Conservation (phyloP, 331 rosid genomes). For the Rosa hybrid region DNA sequence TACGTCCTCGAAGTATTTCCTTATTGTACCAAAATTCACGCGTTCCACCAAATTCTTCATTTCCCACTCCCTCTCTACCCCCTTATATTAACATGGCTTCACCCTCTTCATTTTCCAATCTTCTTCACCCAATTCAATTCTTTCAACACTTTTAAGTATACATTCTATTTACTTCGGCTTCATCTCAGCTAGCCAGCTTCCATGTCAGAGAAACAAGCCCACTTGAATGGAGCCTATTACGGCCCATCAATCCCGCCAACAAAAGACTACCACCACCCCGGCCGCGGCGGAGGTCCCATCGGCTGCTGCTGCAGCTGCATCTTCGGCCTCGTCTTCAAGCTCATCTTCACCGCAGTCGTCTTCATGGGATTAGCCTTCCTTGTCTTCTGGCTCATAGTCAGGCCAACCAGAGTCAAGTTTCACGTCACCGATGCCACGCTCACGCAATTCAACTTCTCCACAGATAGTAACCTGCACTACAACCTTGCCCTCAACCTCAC, state of each 20-base stretch:
- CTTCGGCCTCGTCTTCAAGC: slow-evolving; percentile 50
- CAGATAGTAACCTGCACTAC: slow-evolving; percentile 46
- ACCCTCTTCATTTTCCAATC: neutral
- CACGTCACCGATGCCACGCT: slow-evolving; percentile 59
- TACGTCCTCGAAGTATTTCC: too few species aligned
- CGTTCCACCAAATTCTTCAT: neutral
- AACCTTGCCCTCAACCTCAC: slow-evolving; percentile 60
- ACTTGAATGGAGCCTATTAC: slow-evolving; percentile 40
- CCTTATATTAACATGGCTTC: neutral
- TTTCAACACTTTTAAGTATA: neutral
- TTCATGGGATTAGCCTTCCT: slow-evolving; percentile 35
- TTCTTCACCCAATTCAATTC: neutral
- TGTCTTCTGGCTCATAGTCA: slow-evolving; percentile 66
- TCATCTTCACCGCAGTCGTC: slow-evolving; percentile 39
- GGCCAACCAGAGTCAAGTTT: slow-evolving; percentile 61
- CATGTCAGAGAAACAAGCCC: slow-evolving; percentile 25
- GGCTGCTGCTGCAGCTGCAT: slow-evolving; percentile 48
- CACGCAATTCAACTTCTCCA: slow-evolving; percentile 53
- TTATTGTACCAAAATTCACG: too few species aligned
- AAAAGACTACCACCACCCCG: slow-evolving; percentile 3
- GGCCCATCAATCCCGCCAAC: slow-evolving; percentile 42
- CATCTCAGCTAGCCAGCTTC: neutral
- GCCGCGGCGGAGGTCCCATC: slow-evolving; percentile 29
- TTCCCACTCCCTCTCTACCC: neutral
- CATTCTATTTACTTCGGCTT: neutral